Evolutionary conservation across 225 moss, liverwort and hornwort species (phyloP).

Genomic region (Asterella californica): DNA sequence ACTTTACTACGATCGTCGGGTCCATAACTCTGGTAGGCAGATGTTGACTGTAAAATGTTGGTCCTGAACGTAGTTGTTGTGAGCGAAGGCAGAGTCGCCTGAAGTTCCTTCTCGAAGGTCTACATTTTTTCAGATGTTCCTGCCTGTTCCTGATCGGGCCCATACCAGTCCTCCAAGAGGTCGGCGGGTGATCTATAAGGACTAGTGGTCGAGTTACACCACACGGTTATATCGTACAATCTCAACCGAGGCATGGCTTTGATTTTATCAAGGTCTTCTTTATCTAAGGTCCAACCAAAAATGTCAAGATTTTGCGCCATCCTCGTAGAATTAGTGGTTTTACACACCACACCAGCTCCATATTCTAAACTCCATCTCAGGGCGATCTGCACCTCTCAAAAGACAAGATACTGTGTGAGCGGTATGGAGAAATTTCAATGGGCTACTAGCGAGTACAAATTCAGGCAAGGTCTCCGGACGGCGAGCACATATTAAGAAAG

Average conservation of each 20-base stretch:
- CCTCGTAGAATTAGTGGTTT: conserved; percentile 31
- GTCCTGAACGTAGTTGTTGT: conserved; percentile 7
- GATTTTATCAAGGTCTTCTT: conserved; percentile 35
- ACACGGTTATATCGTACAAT: not conserved
- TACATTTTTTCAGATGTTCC: not conserved
- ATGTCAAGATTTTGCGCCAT: conserved; percentile 31
- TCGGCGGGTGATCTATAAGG: conserved; percentile 14
- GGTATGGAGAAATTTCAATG: too few relatives aligned
- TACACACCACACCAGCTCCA: conserved; percentile 30
- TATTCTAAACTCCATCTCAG: conserved; percentile 33
- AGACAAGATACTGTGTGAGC: too few relatives aligned
- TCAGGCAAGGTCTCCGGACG: not conserved
- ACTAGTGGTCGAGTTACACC: conserved; percentile 17
- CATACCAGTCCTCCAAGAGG: not conserved
- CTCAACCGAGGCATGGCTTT: not conserved
- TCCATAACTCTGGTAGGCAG: not conserved
- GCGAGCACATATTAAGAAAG: not conserved
- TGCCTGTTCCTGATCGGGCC: not conserved
- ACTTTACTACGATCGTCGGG: not conserved
- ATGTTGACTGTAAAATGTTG: conserved; percentile 2
- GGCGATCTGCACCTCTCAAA: conserved; percentile 20
- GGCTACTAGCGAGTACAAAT: not conserved
- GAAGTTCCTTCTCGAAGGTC: not conserved
- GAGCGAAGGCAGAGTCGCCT: conserved; percentile 5
- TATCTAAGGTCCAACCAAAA: conserved; percentile 28